Evolutionary conservation across 768 basidiomycete genomes (phyloP).

Genomic region (Lactarius sp.): DNA sequence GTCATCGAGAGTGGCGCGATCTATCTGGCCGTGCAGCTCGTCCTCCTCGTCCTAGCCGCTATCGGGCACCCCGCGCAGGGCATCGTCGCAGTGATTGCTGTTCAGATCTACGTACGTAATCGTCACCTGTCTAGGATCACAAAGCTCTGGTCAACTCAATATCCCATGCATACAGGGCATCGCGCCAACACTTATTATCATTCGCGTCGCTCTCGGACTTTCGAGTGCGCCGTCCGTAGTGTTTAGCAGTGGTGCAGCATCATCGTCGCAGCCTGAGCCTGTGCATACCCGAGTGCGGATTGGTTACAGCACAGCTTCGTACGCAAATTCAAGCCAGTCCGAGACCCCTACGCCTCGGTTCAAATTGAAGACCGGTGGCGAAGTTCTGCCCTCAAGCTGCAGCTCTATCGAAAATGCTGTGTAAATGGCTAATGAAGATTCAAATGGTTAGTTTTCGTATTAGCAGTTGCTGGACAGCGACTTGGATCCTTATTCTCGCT

Average conservation of each 20-base stretch:
- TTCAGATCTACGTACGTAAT: conserved; percentile 38
- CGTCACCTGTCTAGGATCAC: background rate
- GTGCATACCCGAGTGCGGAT: background rate
- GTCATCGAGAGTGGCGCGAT: conserved; percentile 39
- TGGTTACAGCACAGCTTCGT: background rate
- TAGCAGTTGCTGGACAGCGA: background rate
- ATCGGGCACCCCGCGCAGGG: conserved; percentile 34
- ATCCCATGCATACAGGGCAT: conserved; percentile 8
- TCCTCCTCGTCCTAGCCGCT: conserved; percentile 40
- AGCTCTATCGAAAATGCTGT: background rate
- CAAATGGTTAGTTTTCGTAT: background rate
- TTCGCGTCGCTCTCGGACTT: conserved; percentile 15
- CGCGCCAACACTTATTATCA: conserved; percentile 13
- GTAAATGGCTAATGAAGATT: background rate
- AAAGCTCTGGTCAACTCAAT: too few relatives aligned
- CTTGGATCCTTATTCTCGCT: background rate
- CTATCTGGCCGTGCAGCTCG: conserved; percentile 38
- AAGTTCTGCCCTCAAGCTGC: background rate
- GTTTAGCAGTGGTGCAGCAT: background rate
- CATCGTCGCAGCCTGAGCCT: background rate
- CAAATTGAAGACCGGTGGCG: background rate
- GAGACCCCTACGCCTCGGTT: background rate
- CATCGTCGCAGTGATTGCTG: conserved; percentile 36
- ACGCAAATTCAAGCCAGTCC: background rate
- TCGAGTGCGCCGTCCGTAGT: background rate